Percentiles rank a stretch among this genome's conserved stretches.
These are phyloP conservation scores for Sutorius eximius DNA, from an alignment of 1,284 basidiomycete species.

Conservation along the genomic window DNA sequence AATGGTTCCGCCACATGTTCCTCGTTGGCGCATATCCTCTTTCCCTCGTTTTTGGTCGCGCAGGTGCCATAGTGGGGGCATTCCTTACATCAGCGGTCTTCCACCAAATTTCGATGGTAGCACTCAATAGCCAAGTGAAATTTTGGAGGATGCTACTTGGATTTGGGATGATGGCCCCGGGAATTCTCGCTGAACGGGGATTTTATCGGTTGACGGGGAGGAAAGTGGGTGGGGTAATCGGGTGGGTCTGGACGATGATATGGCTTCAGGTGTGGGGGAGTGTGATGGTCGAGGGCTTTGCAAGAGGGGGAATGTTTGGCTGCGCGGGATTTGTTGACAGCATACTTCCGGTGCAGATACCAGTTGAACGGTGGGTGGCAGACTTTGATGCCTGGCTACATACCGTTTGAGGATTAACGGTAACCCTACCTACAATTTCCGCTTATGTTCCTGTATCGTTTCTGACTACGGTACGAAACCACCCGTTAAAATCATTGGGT, in stretches of 20 bases:
- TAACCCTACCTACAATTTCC: not conserved
- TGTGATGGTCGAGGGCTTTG: conserved; percentile 50
- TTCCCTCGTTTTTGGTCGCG: conserved; percentile 38
- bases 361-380: conserved; percentile 1
- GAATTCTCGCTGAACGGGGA: conserved; percentile 44
- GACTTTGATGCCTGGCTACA: conserved; percentile 12
- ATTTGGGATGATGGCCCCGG: conserved; percentile 55
- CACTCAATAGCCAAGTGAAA: conserved; percentile 40
- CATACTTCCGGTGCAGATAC: not conserved
- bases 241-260: conserved; percentile 48
- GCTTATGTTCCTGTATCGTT: not conserved
- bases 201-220: conserved; percentile 32
- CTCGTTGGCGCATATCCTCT: conserved; percentile 37
- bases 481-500: too few species aligned
- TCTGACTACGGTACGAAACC: too few species aligned
- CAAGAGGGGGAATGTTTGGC: conserved; percentile 15
- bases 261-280: conserved; percentile 51
- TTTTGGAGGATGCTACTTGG: conserved; percentile 45
- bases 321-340: not conserved
- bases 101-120: not conserved
- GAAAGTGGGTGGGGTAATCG: conserved; percentile 43
- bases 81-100: conserved; percentile 37
- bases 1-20: conserved; percentile 37
- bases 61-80: conserved; percentile 48
- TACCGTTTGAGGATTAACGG: not conserved